phyloP scores from a whole-genome alignment of 164 flowering plant genomes.

The Taxillus chinensis region DNA sequence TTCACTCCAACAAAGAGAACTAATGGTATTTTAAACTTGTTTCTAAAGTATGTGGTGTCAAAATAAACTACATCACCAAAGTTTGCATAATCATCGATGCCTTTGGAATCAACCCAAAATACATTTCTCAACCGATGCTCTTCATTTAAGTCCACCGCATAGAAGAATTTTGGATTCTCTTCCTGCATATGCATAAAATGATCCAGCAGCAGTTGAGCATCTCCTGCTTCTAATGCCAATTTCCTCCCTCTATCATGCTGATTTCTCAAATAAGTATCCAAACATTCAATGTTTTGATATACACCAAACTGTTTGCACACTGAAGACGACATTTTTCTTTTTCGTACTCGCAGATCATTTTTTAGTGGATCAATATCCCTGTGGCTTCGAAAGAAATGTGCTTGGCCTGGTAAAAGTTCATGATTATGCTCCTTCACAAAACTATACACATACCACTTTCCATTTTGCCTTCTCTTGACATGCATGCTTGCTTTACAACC shows the following conservation, averaged over 20 bases:
- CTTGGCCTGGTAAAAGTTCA: conserved; percentile 41
- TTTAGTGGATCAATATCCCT: conserved; percentile 25
- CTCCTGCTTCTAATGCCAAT: conserved; percentile 38
- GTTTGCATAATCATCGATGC: conserved; percentile 26
- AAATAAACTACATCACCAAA: conserved; percentile 42
- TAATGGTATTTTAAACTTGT: conserved; percentile 30
- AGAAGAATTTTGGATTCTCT: conserved; percentile 41
- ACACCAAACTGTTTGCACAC: conserved; percentile 27
- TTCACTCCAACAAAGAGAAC: conserved; percentile 43
- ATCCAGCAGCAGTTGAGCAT: conserved; percentile 43
- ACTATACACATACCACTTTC: conserved; percentile 39
- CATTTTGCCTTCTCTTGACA: conserved; percentile 37
- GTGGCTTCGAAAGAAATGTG: conserved; percentile 33
- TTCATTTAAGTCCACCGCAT: conserved; percentile 45
- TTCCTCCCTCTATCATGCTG: conserved; percentile 31
- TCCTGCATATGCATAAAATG: conserved; percentile 38
- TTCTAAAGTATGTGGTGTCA: conserved; percentile 33
- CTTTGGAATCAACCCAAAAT: conserved; percentile 46
- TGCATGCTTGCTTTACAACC: conserved; percentile 60
- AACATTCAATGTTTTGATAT: conserved; percentile 22
- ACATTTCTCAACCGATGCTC: conserved; percentile 37
- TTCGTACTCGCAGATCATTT: conserved; percentile 27
- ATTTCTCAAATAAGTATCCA: conserved; percentile 21
- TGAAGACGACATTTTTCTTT: conserved; percentile 22
- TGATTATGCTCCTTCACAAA: conserved; percentile 54